These are phyloP conservation scores for Solanum ossicruentum DNA, from an alignment of 257 asterid species.

Conservation along the genomic window DNA sequence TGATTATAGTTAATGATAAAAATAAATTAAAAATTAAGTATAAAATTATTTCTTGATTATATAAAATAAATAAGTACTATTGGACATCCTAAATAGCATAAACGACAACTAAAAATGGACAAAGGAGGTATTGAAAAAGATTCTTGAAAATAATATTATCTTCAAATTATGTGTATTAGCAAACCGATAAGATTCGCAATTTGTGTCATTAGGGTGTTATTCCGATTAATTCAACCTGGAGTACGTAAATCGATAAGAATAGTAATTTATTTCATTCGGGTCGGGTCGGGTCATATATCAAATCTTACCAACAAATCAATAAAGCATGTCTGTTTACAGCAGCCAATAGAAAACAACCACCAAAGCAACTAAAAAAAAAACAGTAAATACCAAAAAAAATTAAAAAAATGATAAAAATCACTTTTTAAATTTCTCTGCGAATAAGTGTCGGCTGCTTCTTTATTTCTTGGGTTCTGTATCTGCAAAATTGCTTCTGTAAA, in stretches of 20 bases:
- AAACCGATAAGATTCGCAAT: too few relatives aligned
- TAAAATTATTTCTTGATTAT: too few relatives aligned
- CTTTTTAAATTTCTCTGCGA: not conserved
- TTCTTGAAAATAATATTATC: too few relatives aligned
- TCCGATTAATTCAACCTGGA: not conserved
- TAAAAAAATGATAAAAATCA: not conserved
- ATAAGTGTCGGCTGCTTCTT: slow-evolving; percentile 2
- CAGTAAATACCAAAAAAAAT: not conserved
- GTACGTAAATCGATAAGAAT: not conserved
- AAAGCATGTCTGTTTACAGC: not conserved
- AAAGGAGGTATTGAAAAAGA: too few relatives aligned
- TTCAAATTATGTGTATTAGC: too few relatives aligned
- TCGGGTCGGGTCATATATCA: not conserved
- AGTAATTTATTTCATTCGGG: not conserved
- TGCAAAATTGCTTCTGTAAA: not conserved
- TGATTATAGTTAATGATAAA: too few relatives aligned
- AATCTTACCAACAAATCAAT: not conserved
- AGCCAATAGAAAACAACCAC: not conserved
- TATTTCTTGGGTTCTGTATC: slow-evolving; percentile 1
- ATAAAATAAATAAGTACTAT: too few relatives aligned
- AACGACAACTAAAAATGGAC: too few relatives aligned
- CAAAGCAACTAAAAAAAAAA: not conserved
- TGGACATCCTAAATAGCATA: too few relatives aligned
- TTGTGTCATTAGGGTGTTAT: too few relatives aligned
- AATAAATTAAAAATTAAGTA: too few relatives aligned